phyloP scores from a whole-genome alignment of 1,284 basidiomycete genomes.

The Neolentinus lepideus region DNA sequence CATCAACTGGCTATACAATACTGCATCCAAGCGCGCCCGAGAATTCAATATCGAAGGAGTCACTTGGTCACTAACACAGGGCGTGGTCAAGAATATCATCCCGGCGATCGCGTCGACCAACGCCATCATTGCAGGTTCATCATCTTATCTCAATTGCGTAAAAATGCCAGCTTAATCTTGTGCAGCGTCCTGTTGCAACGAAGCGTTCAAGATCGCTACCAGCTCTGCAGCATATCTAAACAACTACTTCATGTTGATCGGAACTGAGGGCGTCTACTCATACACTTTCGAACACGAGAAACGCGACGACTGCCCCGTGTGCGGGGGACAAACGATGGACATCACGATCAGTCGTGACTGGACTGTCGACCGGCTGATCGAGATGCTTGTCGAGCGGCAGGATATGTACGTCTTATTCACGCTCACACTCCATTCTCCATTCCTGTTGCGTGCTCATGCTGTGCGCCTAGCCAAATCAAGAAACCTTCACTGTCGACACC shows the following conservation, averaged over 20 bases:
- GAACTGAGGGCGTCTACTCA: conserved; percentile 95
- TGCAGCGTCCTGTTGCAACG: conserved; percentile 93
- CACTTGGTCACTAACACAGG: conserved; percentile 96
- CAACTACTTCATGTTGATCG: conserved; percentile 98
- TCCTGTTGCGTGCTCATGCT: conserved; percentile 4
- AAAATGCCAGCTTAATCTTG: background rate
- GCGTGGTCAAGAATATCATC: conserved; percentile 99
- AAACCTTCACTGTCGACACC: conserved; percentile 77
- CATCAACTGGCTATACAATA: conserved; percentile 88
- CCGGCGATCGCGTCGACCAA: conserved; percentile 97
- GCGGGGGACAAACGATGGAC: conserved; percentile 84
- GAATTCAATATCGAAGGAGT: conserved; percentile 97
- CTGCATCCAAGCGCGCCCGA: conserved; percentile 76
- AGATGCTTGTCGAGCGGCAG: conserved; percentile 77
- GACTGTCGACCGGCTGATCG: conserved; percentile 82
- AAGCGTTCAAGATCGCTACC: conserved; percentile 98
- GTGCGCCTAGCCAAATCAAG: conserved; percentile 78
- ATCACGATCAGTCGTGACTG: conserved; percentile 60
- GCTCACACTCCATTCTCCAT: background rate
- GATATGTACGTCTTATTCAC: conserved; percentile 61
- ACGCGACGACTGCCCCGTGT: conserved; percentile 93
- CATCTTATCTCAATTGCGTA: background rate
- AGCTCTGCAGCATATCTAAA: conserved; percentile 90
- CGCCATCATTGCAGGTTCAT: conserved; percentile 86
- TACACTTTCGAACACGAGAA: conserved; percentile 97